Conservation (phyloP, 2,329 filamentous ascomycete genomes). For the Sporothrix schenckii region DNA sequence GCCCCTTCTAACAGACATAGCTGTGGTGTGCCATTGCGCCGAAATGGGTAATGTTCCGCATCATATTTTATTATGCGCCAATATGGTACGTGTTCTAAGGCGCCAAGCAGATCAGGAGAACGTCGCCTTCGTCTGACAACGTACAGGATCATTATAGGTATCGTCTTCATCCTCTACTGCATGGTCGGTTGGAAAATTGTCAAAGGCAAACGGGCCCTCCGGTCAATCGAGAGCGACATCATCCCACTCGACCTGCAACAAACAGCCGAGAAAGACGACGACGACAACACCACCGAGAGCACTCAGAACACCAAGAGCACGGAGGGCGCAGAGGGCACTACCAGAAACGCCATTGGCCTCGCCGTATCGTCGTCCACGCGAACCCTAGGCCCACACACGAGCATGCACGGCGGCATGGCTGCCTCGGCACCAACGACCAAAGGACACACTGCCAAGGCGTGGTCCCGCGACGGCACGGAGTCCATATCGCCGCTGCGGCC, state of each 20-base stretch:
- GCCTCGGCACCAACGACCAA: background rate
- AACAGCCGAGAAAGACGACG: constrained; percentile 20
- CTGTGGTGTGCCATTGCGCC: constrained; percentile 47
- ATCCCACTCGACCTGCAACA: constrained; percentile 36
- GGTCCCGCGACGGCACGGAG: constrained; percentile 27
- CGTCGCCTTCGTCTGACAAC: background rate
- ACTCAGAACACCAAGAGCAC: background rate
- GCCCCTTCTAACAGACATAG: constrained; percentile 35
- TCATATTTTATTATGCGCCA: constrained; percentile 45
- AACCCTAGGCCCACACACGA: background rate
- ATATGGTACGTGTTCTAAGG: constrained; percentile 41
- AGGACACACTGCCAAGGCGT: background rate
- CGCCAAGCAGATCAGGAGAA: background rate
- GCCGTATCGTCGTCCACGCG: background rate
- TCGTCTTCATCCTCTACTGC: constrained; percentile 48
- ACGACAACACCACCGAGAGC: background rate
- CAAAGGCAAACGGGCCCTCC: constrained; percentile 42
- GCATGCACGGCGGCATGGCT: background rate
- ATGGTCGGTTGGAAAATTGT: constrained; percentile 46
- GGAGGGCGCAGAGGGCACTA: no score
- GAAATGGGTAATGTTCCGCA: constrained; percentile 44
- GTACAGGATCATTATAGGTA: constrained; percentile 41
- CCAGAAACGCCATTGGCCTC: background rate
- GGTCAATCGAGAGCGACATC: constrained; percentile 40
- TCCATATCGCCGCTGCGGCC: constrained; percentile 28